Conservation (phyloP, 2,329 filamentous ascomycete species). For the Rhynchosporium secalis region DNA sequence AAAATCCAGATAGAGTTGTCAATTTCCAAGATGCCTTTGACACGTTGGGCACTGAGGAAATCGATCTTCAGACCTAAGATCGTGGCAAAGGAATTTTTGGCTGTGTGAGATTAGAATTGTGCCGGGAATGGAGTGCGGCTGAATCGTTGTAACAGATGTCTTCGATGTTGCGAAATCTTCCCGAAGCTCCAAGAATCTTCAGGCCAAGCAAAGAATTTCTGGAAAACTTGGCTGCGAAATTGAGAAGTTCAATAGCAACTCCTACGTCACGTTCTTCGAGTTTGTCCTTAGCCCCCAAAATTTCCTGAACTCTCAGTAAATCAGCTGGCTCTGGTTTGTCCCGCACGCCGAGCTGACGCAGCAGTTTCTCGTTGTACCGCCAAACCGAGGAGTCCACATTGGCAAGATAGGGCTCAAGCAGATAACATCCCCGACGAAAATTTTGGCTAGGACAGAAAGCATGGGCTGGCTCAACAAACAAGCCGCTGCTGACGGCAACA, state of each 20-base stretch:
- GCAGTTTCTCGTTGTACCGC: constrained; percentile 24
- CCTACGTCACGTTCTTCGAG: constrained; percentile 29
- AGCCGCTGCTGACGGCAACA: constrained; percentile 19
- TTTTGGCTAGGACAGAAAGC: constrained; percentile 25
- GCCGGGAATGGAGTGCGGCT: constrained; percentile 4
- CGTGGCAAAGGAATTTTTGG: constrained; percentile 25
- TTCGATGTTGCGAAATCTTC: constrained; percentile 25
- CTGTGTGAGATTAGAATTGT: constrained; percentile 30
- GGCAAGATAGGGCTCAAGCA: constrained; percentile 30
- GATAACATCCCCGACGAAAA: constrained; percentile 19
- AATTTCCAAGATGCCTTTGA: constrained; percentile 30
- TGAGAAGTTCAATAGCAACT: constrained; percentile 35
- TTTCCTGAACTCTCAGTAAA: constrained; percentile 28
- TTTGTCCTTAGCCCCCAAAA: constrained; percentile 26
- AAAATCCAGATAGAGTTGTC: constrained; percentile 34
- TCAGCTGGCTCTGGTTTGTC: constrained; percentile 26
- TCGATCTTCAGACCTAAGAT: constrained; percentile 28
- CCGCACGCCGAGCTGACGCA: constrained; percentile 30
- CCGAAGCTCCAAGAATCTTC: constrained; percentile 29
- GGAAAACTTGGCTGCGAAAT: constrained; percentile 24
- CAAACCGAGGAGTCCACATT: constrained; percentile 33
- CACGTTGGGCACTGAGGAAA: constrained; percentile 24
- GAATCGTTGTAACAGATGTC: constrained; percentile 31
- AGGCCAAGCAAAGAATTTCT: constrained; percentile 19
- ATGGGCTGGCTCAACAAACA: constrained; percentile 23